Evolutionary conservation across 306 rosid species (phyloP).

Genomic region (Malus sieversii): DNA sequence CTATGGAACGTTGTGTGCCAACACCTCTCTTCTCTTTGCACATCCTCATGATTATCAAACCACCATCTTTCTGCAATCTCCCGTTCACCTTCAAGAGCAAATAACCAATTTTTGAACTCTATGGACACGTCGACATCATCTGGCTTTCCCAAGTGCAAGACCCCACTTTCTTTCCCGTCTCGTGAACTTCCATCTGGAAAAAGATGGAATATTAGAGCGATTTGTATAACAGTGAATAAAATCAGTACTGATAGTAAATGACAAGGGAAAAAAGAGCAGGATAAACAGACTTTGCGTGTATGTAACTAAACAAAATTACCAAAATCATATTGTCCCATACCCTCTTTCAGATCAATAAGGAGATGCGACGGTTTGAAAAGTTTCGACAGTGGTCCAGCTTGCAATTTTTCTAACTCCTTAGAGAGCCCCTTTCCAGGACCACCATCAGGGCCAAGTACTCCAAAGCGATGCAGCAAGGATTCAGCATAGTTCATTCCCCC

Average conservation of each 20-base stretch:
- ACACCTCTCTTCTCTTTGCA: slow-evolving; percentile 73
- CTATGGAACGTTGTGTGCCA: slow-evolving; percentile 78
- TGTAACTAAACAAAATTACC: slow-evolving; percentile 16
- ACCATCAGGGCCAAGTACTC: slow-evolving; percentile 91
- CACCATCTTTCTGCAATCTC: slow-evolving; percentile 71
- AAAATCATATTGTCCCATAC: slow-evolving; percentile 34
- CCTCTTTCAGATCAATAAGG: slow-evolving; percentile 38
- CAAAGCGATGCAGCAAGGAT: slow-evolving; percentile 79
- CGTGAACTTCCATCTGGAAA: slow-evolving; percentile 35
- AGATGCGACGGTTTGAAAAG: slow-evolving; percentile 58
- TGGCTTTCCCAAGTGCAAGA: slow-evolving; percentile 66
- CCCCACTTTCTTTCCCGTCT: slow-evolving; percentile 40
- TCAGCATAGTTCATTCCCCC: slow-evolving; percentile 98
- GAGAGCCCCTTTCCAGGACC: slow-evolving; percentile 72
- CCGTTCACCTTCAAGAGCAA: slow-evolving; percentile 87
- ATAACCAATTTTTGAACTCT: slow-evolving; percentile 82
- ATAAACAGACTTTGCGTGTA: not conserved
- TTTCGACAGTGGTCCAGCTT: slow-evolving; percentile 78
- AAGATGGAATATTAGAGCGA: slow-evolving; percentile 13
- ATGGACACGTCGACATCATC: slow-evolving; percentile 72
- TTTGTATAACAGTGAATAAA: not conserved
- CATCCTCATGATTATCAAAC: slow-evolving; percentile 48
- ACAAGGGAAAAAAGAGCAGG: not conserved
- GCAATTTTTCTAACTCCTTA: slow-evolving; percentile 70
- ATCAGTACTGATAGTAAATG: not conserved